Evolutionary conservation across 2,329 filamentous ascomycete species (phyloP), one percentile per base, ranked within the genome.

Genomic region (Fusarium pseudocircinatum): DNA sequence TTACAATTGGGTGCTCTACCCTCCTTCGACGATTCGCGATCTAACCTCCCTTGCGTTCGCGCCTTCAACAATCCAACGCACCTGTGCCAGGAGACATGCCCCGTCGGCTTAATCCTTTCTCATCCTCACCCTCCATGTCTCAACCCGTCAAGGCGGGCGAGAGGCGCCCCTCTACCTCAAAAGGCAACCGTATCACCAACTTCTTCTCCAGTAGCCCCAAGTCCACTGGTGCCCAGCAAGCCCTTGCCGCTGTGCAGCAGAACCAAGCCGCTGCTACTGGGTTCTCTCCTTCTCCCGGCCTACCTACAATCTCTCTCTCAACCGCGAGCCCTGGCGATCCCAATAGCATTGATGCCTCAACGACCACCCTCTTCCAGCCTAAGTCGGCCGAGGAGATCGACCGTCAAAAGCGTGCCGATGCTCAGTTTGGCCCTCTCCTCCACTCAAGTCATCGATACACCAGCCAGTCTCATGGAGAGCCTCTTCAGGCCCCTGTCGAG

Each of bases 251-350:
- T 69, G 90, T 91, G 79, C 90, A 93, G 80, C 90, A 93, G 75
- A 81, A 86, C 76, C 81, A 82, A 66, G 63, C 73, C 65, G 83
- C 83, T 68, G 80, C 89, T 58, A 88, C 91, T 65, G 88, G 90
- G 70, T 92, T 94, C 78, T 91, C 90, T 73, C 89, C 90, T 65
- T 88, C 94, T 46, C 92, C 93, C 73, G 93, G 94, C 53, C 86
- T 98, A 78, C 96, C 96, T 43, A 96, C 93, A 60, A 98, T 98
- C 79, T 97, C 94, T 46, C 88, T 98, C 64, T 97, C 96, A 18
- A 95, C 94, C 46, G 94, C 94, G 56, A 93, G 91, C 36, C 92
- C 90, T 72, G 93, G 94, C 77, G 88, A 96, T 87, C 83, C 83
- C 61, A 89, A 91, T 81, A 92, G 89, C 80, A 91, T 90, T 81